phyloP scores from a whole-genome alignment of 2,329 filamentous ascomycete genomes.

The Bipolaris gigantea region DNA sequence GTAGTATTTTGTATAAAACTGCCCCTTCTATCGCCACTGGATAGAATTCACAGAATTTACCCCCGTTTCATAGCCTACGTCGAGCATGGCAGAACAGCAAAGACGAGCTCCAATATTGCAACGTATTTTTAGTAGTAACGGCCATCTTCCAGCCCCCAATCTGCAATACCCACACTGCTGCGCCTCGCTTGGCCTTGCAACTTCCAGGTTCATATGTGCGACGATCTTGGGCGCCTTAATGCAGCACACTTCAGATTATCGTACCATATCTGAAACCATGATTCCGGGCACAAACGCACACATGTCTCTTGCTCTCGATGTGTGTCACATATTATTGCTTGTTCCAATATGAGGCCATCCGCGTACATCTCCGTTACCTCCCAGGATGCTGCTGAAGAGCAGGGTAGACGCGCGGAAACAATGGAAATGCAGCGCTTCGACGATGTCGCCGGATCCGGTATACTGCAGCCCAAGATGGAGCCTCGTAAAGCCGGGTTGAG shows the following conservation, averaged over 20 bases:
- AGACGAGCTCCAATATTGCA: no score
- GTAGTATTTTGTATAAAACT: background rate
- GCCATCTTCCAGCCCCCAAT: background rate
- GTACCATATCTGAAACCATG: background rate
- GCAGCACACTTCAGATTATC: background rate
- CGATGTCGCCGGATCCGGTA: background rate
- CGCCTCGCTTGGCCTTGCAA: slow-evolving; percentile 20
- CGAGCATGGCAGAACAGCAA: background rate
- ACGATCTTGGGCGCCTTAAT: slow-evolving; percentile 13
- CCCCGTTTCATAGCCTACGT: background rate
- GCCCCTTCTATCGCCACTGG: no score
- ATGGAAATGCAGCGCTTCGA: background rate
- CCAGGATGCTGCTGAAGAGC: background rate
- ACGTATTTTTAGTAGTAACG: background rate
- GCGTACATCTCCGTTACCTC: background rate
- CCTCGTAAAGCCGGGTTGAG: background rate
- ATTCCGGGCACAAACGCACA: background rate
- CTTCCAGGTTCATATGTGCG: slow-evolving; percentile 1
- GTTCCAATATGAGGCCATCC: background rate
- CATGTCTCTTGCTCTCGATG: background rate
- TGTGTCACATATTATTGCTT: background rate
- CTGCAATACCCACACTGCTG: slow-evolving; percentile 6
- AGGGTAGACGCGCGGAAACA: background rate
- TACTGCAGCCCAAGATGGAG: background rate
- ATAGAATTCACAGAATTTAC: background rate